These are phyloP conservation scores for Aspergillus haitiensis DNA, from an alignment of 495 filamentous ascomycete genomes.

Conservation along the genomic window DNA sequence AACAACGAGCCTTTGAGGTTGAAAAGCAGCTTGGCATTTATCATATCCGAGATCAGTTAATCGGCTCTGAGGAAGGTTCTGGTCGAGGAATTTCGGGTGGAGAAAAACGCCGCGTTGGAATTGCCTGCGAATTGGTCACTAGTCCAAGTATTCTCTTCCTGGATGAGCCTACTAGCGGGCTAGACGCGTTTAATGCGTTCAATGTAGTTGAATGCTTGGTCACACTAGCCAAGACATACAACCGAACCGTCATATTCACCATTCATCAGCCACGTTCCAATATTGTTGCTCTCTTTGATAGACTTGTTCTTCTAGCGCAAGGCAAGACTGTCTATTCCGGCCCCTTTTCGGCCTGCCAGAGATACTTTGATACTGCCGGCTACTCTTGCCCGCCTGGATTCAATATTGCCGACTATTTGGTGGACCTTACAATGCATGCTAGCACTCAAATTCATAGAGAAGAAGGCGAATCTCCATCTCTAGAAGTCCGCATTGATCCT, in stretches of 20 bases:
- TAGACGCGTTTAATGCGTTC: conserved; percentile 36
- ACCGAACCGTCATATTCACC: conserved; percentile 94
- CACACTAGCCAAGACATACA: conserved; percentile 91
- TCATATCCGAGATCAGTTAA: conserved; percentile 87
- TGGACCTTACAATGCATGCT: conserved; percentile 97
- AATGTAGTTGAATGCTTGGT: conserved; percentile 81
- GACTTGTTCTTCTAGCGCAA: conserved; percentile 83
- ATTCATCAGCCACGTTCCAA: conserved; percentile 99
- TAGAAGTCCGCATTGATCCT: conserved; percentile 42
- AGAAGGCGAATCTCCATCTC: conserved; percentile 48
- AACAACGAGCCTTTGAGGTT: conserved; percentile 86
- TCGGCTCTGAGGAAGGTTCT: conserved; percentile 96
- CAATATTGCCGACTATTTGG: conserved; percentile 97
- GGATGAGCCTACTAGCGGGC: conserved; percentile 93
- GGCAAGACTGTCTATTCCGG: conserved; percentile 93
- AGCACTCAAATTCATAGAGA: conserved; percentile 59
- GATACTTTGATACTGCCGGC: conserved; percentile 87
- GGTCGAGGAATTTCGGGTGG: conserved; percentile 95
- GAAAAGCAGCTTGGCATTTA: conserved; percentile 93
- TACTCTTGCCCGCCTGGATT: conserved; percentile 94
- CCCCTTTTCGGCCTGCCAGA: conserved; percentile 82
- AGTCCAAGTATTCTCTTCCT: conserved; percentile 97
- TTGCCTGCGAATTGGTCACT: conserved; percentile 96
- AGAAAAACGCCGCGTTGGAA: conserved; percentile 93
- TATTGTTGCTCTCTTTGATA: conserved; percentile 97